Base-by-base conservation (phyloP, 371 early-diverging fungal species). In the Saksenaea oblongispora region DNA sequence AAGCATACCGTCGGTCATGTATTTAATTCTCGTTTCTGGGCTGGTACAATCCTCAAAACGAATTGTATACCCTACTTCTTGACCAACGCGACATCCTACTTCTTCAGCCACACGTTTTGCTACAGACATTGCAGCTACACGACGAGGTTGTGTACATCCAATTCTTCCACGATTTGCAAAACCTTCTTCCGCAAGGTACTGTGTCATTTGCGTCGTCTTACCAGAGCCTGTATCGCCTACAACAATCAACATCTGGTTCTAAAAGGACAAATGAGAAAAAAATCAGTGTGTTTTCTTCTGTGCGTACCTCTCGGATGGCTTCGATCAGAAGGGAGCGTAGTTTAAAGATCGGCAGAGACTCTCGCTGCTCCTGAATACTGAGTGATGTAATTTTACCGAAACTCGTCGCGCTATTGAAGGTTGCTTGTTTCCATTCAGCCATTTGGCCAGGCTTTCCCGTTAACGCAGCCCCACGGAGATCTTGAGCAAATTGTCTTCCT, bases 1-100 rank as follows among this genome's bases (percentile, higher is more conserved):
- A 59, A 99, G 86, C 93, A 99, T 96, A 84, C 99, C 99, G 65
- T 99, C 99, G 7, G 99, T 99, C 94, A 99, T 93, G 83, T 98
- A 98, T 79, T 99, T 98, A 75, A 99, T 97, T 61, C 84, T 85
- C 10, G 96, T 97, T 70, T 92, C 92, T 3, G 95, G 91, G 58
- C 94, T 87, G 13, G 96, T 97, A 74, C 95, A 96, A 74, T 98
- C 98, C 70, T 98, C 98, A 70, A 99, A 99, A 72, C 99, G 93
- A 63, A 99, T 98, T 3, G 97, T 95, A 68, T 99, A 99, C 10
- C 99, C 99, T 22, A 99, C 98, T 72, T 95, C 94, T 60, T 94
- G 86, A 15, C 99, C 99, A 26, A 99, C 77, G 26, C 95, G 87
- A 70, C 94, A 94, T 34, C 96, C 98, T 1, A 98, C 94, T 80